Evolutionary conservation across 169 alveolate genomes (phyloP).

Genomic region (Eimeria acervulina): DNA sequence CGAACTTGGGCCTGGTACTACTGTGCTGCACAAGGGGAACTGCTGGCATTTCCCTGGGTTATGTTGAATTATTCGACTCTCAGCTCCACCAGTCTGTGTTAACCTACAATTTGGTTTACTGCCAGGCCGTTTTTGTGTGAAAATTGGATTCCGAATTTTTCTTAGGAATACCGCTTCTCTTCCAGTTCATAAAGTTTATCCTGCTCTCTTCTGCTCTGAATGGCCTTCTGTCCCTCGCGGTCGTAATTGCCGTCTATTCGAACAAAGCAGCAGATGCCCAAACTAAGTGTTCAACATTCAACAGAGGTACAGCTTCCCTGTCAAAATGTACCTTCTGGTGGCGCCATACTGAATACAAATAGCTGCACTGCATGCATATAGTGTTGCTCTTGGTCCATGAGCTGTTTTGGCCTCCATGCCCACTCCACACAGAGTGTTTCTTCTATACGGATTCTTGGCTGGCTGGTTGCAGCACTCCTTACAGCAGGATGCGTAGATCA

Average conservation of each 20-base stretch:
- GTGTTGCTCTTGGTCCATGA: background rate
- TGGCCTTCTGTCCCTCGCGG: conserved; percentile 66
- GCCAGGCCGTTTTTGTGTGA: background rate
- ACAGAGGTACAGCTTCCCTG: conserved; percentile 36
- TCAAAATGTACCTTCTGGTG: background rate
- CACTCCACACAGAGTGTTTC: background rate
- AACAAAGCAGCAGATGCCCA: conserved; percentile 59
- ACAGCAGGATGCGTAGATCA: conserved; percentile 81
- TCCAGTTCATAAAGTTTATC: conserved; percentile 77
- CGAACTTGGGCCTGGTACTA: conserved; percentile 80
- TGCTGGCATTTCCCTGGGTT: background rate
- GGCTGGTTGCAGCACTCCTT: conserved; percentile 43
- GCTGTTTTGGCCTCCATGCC: background rate
- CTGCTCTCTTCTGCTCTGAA: conserved; percentile 73
- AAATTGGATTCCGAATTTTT: background rate
- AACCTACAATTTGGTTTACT: background rate
- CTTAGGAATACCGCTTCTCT: conserved; percentile 81
- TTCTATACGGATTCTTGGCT: background rate
- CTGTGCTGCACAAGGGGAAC: background rate
- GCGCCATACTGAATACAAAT: background rate
- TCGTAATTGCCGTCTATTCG: conserved; percentile 59
- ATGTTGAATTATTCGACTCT: background rate
- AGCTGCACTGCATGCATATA: background rate
- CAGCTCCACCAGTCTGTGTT: background rate
- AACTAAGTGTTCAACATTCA: conserved; percentile 65